A percentile compares a stretch with the other conserved stretches of the same genome.
Evolutionary conservation across 331 rosid species (phyloP).

Genomic region (Arachis monticola): DNA sequence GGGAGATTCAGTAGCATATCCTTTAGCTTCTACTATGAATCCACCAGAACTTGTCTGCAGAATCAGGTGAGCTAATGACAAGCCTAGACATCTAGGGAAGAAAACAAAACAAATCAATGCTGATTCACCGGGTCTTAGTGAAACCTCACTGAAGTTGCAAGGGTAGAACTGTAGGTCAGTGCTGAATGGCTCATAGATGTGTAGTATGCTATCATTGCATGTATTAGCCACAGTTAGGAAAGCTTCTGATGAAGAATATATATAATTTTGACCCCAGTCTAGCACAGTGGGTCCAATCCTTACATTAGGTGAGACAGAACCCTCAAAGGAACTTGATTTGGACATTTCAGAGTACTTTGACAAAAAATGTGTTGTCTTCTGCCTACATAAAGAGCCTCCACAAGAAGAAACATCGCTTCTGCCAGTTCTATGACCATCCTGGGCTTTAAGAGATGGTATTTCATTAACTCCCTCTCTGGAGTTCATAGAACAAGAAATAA

Average conservation of each 20-base stretch:
- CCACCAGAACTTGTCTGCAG: conserved; percentile 96
- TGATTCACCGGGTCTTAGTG: conserved; percentile 80
- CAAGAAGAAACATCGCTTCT: conserved; percentile 60
- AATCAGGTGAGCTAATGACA: conserved; percentile 78
- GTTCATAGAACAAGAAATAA: conserved; percentile 77
- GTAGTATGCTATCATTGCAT: conserved; percentile 74
- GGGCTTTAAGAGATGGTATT: conserved; percentile 57
- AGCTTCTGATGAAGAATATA: conserved; percentile 76
- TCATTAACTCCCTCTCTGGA: conserved; percentile 58
- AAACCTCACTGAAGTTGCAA: conserved; percentile 79
- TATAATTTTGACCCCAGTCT: conserved; percentile 77
- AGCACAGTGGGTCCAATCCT: conserved; percentile 72
- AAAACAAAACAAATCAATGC: conserved; percentile 70
- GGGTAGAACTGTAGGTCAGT: conserved; percentile 88
- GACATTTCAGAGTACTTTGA: conserved; percentile 52
- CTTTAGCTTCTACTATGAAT: conserved; percentile 79
- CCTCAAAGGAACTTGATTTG: conserved; percentile 54
- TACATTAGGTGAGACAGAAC: conserved; percentile 59
- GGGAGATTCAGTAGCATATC: conserved; percentile 81
- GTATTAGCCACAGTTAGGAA: conserved; percentile 77
- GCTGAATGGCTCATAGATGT: conserved; percentile 91
- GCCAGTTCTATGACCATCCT: conserved; percentile 35
- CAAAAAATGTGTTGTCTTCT: conserved; percentile 52
- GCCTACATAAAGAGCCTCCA: conserved; percentile 53
- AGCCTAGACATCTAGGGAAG: conserved; percentile 81